Percentiles rank a stretch among this genome's conserved stretches.
Conservation (phyloP, 2,329 filamentous ascomycete species). For the Cadophora sp. region DNA sequence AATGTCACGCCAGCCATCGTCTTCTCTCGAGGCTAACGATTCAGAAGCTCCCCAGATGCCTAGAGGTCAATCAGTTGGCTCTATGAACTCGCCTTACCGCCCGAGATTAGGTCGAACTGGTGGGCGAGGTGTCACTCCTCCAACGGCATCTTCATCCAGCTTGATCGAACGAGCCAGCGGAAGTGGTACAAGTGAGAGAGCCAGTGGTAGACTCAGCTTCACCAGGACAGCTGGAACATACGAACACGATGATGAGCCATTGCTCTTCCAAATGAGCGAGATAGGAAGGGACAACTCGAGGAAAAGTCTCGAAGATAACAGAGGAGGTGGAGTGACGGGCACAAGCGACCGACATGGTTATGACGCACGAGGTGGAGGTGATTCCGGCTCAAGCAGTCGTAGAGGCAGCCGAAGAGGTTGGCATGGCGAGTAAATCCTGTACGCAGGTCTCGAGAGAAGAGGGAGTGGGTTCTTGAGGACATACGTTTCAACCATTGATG, state of each 20-base stretch:
- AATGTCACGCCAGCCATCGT: constrained; percentile 40
- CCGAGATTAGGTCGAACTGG: constrained; percentile 41
- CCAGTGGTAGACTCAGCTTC: constrained; percentile 52
- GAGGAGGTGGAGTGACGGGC: constrained; percentile 28
- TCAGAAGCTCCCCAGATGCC: constrained; percentile 37
- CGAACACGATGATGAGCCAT: constrained; percentile 69
- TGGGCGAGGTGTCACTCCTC: constrained; percentile 44
- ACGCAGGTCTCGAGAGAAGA: constrained; percentile 26
- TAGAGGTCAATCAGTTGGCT: constrained; percentile 38
- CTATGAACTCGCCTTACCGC: constrained; percentile 43
- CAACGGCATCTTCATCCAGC: constrained; percentile 46
- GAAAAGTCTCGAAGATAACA: constrained; percentile 59
- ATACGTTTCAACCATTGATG: constrained; percentile 37
- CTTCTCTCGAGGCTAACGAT: constrained; percentile 42
- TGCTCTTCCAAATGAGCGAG: constrained; percentile 78
- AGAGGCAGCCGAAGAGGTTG: constrained; percentile 43
- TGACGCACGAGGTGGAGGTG: constrained; percentile 38
- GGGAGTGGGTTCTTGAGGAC: constrained; percentile 15
- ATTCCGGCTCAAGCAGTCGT: constrained; percentile 42
- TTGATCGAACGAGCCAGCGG: constrained; percentile 44
- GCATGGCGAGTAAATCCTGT: constrained; percentile 30
- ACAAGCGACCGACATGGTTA: constrained; percentile 36
- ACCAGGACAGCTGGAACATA: constrained; percentile 52
- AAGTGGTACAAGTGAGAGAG: constrained; percentile 47
- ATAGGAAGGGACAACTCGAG: constrained; percentile 63